Conservation (phyloP, 164 flowering plant genomes). For the Protea cynaroides region DNA sequence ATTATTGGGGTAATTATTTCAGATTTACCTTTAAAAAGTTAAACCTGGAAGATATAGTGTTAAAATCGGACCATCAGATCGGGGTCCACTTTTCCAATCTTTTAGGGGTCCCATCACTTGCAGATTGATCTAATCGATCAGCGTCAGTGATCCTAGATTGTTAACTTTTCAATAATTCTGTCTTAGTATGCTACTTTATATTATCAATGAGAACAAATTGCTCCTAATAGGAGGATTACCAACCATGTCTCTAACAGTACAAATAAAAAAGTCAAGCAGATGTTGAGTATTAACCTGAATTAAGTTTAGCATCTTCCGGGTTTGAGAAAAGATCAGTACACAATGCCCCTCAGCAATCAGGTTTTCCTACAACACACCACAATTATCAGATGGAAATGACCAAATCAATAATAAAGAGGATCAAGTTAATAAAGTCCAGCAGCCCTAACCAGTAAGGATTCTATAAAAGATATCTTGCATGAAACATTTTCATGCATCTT, state of each 20-base stretch:
- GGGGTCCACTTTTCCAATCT: too few relatives aligned
- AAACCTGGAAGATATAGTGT: too few relatives aligned
- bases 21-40: too few relatives aligned
- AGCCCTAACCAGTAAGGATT: constrained; percentile 68
- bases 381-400: constrained; percentile 2
- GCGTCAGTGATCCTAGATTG: too few relatives aligned
- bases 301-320: constrained; percentile 93
- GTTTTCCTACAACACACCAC: constrained; percentile 39
- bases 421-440: neutral
- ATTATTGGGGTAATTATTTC: too few relatives aligned
- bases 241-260: neutral
- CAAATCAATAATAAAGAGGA: neutral
- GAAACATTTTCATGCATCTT: constrained; percentile 54
- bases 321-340: constrained; percentile 92
- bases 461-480: constrained; percentile 91
- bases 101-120: too few relatives aligned
- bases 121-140: too few relatives aligned
- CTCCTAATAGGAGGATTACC: neutral
- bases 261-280: constrained; percentile 1
- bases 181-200: neutral
- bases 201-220: neutral
- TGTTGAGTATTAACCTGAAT: constrained; percentile 55
- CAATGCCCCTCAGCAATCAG: constrained; percentile 75
- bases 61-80: too few relatives aligned
- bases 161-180: neutral